Conservation (phyloP, 495 filamentous ascomycete genomes). For the Annulohypoxylon moriforme region DNA sequence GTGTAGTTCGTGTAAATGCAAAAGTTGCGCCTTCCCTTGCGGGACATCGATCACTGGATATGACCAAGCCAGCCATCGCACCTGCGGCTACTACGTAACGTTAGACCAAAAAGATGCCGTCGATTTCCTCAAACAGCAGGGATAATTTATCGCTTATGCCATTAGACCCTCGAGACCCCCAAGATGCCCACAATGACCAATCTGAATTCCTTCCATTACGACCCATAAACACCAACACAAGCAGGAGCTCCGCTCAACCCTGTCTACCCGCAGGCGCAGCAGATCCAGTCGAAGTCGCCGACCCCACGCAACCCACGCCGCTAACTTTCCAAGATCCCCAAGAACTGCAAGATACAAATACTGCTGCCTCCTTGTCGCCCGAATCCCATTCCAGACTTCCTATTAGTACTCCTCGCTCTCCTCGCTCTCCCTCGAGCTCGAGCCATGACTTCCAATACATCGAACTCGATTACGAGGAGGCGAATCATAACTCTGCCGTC, state of each 20-base stretch:
- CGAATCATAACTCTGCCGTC: constrained; percentile 34
- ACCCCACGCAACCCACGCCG: constrained; percentile 43
- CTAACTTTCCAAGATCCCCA: constrained; percentile 31
- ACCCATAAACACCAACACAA: constrained; percentile 35
- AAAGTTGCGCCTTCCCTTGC: constrained; percentile 31
- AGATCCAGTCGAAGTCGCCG: constrained; percentile 15
- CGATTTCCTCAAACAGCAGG: constrained; percentile 31
- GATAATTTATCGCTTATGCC: constrained; percentile 40
- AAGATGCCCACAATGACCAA: constrained; percentile 33
- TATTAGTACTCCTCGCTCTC: constrained; percentile 34
- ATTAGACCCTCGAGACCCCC: constrained; percentile 20
- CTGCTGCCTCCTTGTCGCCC: constrained; percentile 21
- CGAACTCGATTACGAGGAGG: constrained; percentile 39
- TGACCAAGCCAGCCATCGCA: constrained; percentile 21
- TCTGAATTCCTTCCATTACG: constrained; percentile 35
- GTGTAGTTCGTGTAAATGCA: constrained; percentile 14
- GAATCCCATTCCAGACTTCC: constrained; percentile 3
- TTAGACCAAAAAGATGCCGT: constrained; percentile 28
- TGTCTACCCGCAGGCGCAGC: constrained; percentile 14
- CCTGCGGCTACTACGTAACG: constrained; percentile 32
- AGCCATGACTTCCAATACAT: constrained; percentile 43
- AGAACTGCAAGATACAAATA: constrained; percentile 44
- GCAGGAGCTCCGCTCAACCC: constrained; percentile 36
- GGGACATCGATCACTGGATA: constrained; percentile 6
- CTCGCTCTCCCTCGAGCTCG: constrained; percentile 35